Evolutionary conservation across 2,329 filamentous ascomycete species (phyloP), one percentile per base, ranked within the genome.

Genomic region (Calonectria pteridis): DNA sequence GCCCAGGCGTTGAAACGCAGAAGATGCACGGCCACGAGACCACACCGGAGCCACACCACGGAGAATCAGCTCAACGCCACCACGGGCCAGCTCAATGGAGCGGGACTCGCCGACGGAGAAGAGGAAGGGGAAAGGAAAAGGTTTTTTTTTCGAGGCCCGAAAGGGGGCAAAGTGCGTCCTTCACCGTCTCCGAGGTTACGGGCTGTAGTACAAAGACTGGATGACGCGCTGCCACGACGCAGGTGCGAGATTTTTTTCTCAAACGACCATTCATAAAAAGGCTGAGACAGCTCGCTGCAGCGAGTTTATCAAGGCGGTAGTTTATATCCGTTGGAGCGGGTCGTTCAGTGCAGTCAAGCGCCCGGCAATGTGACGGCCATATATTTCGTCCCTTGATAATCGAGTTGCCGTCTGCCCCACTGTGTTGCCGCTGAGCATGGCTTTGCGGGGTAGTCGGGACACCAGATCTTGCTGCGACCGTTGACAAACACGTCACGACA

Each of bases 381-480:
- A 51, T 55, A 26, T 23, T 29, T 40, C 46, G 33, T 51, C 49
- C 33, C 49, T 51, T 14, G 50, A 67, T 31, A 53, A 53, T 58
- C 26, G 14, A 43, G 20, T 59, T 14, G 29, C 26, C 33, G 7
- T 43, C 58, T 40, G 66, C 66, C 67, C 67, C 53, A 35, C 43
- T 16, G 29, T 10, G 31, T 14, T 49, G 62, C 35, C 20, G 40
- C 46, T 33, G 26, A 23, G 35, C 18, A 55, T 65, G 49, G 23
- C n/a, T 55, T 65, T 65, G 68, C 68, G 68, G 68, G 68, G 68
- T 70, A 70, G 43, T 40, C 31, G 37, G 55, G 37, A 29, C 18
- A 29, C 33, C 28, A 70, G 31, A 28, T 29, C 10, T 14, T 31
- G 16, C 26, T 58, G 16, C 53, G 33, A 55, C 33, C 33, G 64